Base-by-base conservation (phyloP, 1,284 basidiomycete species). In the Cystobasidium sp. region DNA sequence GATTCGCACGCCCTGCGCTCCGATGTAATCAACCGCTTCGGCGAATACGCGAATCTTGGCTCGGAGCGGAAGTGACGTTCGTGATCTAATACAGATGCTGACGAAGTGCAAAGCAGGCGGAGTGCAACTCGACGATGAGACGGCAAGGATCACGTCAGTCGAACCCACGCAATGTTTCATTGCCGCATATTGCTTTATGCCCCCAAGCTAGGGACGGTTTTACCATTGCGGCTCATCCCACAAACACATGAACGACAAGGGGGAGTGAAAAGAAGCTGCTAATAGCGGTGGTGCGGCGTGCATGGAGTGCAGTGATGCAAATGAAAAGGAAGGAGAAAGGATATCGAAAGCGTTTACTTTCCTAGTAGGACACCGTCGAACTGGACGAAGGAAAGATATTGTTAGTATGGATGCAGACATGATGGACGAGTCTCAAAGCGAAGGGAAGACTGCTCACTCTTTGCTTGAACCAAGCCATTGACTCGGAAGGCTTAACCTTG, bases 391-490 rank as follows among this genome's bases (percentile, higher is more conserved):
- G 53, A 52, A 22, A 51, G 31, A 18, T 37, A 24, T 9, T 10
- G 47, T 39, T 41, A 41, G 47, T 3, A 72, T 7, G 24, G 44
- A 31, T n/a, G 6, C 6, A 41, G 39, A 16, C 4, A 39, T 9
- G 43, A 39, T 65, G 8, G 8, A 6, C 46, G 14, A 18, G 12
- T 6, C 44, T 49, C 6, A 39, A 22, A 44, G 62, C 3, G 20
- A 18, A n/a, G n/a, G n/a, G n/a, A n/a, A 56, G 20, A 22, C 18
- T 8, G 59, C 74, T 44, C 55, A 77, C 75, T 53, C 95, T 88
- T 86, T 94, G 91, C 89, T 97, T 97, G 93, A 95, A 98, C 95
- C 95, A 97, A 77, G 90, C 86, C 88, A 94, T 91, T 78, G 94
- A 95, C 79, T 83, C 81, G 76, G 83, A 82, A 79, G 81, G 82